Evolutionary conservation across 2,329 filamentous ascomycete genomes (phyloP), one percentile per base, ranked within the genome.

Genomic region (Verticillium nubilum): DNA sequence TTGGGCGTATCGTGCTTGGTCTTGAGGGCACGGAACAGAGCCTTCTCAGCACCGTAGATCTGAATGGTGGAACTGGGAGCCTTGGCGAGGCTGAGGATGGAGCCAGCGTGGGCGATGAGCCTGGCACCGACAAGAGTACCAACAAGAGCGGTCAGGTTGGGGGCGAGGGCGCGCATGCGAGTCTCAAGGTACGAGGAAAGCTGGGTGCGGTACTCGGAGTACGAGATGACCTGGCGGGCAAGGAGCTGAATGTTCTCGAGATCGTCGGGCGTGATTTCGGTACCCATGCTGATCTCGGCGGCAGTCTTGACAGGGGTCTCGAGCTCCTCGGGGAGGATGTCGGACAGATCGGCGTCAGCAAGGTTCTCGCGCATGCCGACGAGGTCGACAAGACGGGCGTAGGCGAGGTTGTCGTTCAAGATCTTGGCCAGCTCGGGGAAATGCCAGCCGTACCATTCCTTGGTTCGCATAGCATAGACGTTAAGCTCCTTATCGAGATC

Each of bases 371-470:
- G 89, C 84, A 96, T 91, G 67, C 95, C 95, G 80, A 96, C 91
- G 65, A 88, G 85, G 56, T 97, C 79, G 60, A 99, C 92, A 60
- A 99, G 88, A 66, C 88, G 89, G 61, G 93, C 88, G 74, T 97
- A 99, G 65, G 93, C 93, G 63, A 97, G 80, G 78, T 99, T 99
- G 83, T 99, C 95, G 76, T 96, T 96, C 67, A 97, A 84, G 71
- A 98, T 97, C 79, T 93, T 94, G 71, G 91, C 93, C 84, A 99
- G 87, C 80, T 99, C 95, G 47, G 95, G 95, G 81, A 98, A 99
- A 78, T 98, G 95, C 95, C 95, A 99, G 70, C 95, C 95, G 74
- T 99, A 99, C 95, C 95, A 99, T 77, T 99, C 95, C 86, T 98
- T 98, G 63, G 97, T 92, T 75, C 95, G 86, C 95, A 99, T 99